These are phyloP conservation scores for Panaeolus papilionaceus DNA, from an alignment of 768 basidiomycete species.

Conservation along the genomic window DNA sequence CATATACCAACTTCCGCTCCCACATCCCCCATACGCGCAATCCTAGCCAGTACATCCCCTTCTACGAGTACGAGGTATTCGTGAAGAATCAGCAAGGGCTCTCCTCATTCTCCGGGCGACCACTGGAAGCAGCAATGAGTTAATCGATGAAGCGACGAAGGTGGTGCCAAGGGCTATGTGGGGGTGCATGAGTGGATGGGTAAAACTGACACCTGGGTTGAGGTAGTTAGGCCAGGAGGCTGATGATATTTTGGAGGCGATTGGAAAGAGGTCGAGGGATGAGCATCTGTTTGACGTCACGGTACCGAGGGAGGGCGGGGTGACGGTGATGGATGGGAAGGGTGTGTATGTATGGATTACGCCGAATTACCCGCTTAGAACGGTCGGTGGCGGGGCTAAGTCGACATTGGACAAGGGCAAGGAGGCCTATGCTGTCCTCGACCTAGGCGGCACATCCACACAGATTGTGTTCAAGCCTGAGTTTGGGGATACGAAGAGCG, in stretches of 20 bases:
- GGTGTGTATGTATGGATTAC: constrained; percentile 99
- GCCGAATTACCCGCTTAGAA: constrained; percentile 87
- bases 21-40: too few relatives aligned
- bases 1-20: too few relatives aligned
- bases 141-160: constrained; percentile 81
- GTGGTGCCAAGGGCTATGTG: constrained; percentile 74
- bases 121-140: constrained; percentile 79
- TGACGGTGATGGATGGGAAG: constrained; percentile 91
- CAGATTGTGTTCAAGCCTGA: constrained; percentile 96
- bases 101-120: constrained; percentile 62
- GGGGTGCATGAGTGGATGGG: constrained; percentile 85
- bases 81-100: constrained; percentile 82
- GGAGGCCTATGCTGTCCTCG: constrained; percentile 85
- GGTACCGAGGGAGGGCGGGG: constrained; percentile 46
- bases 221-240: constrained; percentile 74
- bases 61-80: constrained; percentile 95
- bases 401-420: constrained; percentile 21
- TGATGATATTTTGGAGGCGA: constrained; percentile 75
- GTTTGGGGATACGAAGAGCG: constrained; percentile 43
- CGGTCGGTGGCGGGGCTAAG: constrained; percentile 44
- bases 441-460: constrained; percentile 95
- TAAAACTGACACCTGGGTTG: constrained; percentile 92
- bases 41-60: too few relatives aligned
- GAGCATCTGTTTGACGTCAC: constrained; percentile 77
- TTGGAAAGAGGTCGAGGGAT: constrained; percentile 59